Evolutionary conservation across 169 alveolate genomes (phyloP), one percentile per base, ranked within the genome.

Genomic region (Cryptosporidium parvum): DNA sequence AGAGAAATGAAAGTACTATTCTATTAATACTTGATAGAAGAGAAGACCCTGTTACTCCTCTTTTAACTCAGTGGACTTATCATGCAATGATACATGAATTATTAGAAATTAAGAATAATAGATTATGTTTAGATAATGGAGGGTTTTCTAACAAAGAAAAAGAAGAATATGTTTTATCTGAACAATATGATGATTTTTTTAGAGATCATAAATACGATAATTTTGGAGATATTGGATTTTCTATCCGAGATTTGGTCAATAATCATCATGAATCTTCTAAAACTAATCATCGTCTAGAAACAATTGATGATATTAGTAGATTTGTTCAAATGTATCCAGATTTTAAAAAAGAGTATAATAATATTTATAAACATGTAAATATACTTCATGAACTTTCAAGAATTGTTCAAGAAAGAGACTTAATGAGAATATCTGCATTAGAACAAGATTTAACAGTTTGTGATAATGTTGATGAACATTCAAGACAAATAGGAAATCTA

Each of bases 31-130:
- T 96, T 52, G 99, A 98, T 93, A 93, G 99, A 91, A 96, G 97
- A 92, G 99, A 96, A 91, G 99, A 98, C 65, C 98, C 99, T n/a
- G 94, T 97, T 4, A 97, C 99, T 12, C 99, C 99, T 31, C 75
- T 98, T 85, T 92, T 98, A 75, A 97, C 97, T 91, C 98, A 98
- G 84, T 98, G 99, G 99, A 98, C 99, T 1, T 98, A 98, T 91
- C 97, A 97, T 92, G 98, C 99, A 14, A 97, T 97, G 99, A 93
- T 97, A n/a, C 99, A 98, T 91, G 99, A 98, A 92, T 75, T 97
- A 37, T 75, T 98, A 18, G 97, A 96, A 6, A 95, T 97, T 23
- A 91, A 95, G 23, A 94, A 96, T 68, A 96, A 96, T 89, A 96
- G 96, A 92, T 95, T 96, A 44, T 95, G 93, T 59, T 73, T 96